phyloP scores from a whole-genome alignment of 345 rosid genomes.

The Noccaea bulbosa region DNA sequence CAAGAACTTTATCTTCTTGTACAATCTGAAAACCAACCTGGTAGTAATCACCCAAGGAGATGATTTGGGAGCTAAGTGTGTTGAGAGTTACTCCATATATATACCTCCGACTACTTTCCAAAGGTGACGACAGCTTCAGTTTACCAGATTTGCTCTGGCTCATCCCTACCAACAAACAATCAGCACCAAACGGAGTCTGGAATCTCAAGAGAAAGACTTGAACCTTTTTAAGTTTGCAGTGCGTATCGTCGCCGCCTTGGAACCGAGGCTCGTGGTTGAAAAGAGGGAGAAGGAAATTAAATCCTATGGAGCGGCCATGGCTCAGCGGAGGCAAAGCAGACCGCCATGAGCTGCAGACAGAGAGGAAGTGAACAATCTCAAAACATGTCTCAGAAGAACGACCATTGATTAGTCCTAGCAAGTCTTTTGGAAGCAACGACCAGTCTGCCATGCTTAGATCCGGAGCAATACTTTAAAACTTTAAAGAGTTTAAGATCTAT shows the following conservation, averaged over 20 bases:
- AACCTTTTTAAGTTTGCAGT: background rate
- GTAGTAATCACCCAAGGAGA: slow-evolving; percentile 9
- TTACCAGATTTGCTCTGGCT: background rate
- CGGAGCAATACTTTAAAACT: background rate
- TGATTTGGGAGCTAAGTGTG: slow-evolving; percentile 23
- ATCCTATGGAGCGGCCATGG: background rate
- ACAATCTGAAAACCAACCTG: background rate
- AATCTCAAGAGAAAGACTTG: background rate
- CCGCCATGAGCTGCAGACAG: slow-evolving; percentile 19
- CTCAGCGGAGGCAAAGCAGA: background rate
- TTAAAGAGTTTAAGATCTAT: background rate
- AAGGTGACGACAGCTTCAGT: background rate
- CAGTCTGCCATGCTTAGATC: slow-evolving; percentile 7
- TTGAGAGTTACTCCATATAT: background rate
- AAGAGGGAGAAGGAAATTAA: no score
- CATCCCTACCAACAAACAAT: background rate
- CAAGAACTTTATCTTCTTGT: background rate
- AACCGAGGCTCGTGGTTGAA: no score
- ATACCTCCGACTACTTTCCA: background rate
- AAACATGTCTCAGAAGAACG: slow-evolving; percentile 13
- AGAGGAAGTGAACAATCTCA: slow-evolving; percentile 21
- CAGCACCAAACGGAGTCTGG: background rate
- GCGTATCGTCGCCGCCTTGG: no score
- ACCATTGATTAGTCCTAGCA: background rate
- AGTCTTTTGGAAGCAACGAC: slow-evolving; percentile 10